Evolutionary conservation across 1,139 yeast genomes (phyloP), one percentile per base, ranked within the genome.

Genomic region (Pichia sp.): DNA sequence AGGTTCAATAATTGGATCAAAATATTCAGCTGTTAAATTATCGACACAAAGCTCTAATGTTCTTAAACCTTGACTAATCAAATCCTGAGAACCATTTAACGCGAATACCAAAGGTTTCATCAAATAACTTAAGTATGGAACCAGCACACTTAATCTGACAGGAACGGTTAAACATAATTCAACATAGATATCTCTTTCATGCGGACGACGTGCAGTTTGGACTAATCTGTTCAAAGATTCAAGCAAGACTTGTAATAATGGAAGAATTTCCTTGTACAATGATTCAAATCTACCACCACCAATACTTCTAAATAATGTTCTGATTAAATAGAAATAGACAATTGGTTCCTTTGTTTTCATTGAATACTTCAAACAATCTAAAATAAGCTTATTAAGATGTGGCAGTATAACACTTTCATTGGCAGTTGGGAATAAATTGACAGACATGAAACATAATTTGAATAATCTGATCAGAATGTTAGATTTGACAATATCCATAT

Each of bases 11-110:
- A 93, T 89, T 2, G 99, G 99, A 60, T 94, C 99, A 64, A 94
- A 90, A 65, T 90, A 94, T 59, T 91, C 96, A 0, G 98, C 96
- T 0, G 98, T 93, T 50, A 94, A 70, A 58, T 94, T 94, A 61
- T 94, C 99, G 24, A 94, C 96, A 61, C 99, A 93, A n/a, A 93
- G 74, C 60, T 94, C 99, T 50, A 94, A 76, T 0, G 98, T 93
- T 54, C 98, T 76, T 54, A 94, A 72, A 38, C 99, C 99, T 67
- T 93, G 99, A 48, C 93, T 83, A 1, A 91, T 95, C 44, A 93
- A 76, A 55, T 94, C 99, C 52, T 85, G 96, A 1, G 91, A 76
- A 0, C 96, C 96, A 61, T 88, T 87, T 51, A 94, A 72, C 0
- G 99, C 98, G 58, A 82, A 79, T 0, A 91, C 97, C 45, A 94